Conservation (phyloP, 495 filamentous ascomycete species). For the Tuber melanosporum region DNA sequence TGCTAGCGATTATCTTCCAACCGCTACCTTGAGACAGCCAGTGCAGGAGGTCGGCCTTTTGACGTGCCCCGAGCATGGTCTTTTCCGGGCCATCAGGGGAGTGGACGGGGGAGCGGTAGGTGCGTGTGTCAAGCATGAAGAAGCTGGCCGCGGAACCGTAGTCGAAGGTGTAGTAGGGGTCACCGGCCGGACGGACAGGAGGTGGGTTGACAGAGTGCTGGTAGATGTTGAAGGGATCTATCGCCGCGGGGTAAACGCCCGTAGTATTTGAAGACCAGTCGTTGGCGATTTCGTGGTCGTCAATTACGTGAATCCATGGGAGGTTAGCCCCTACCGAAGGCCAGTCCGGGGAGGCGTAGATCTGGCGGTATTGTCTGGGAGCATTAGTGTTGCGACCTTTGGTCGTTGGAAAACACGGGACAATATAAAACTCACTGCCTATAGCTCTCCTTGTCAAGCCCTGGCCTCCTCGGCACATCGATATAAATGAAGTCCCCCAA, state of each 20-base stretch:
- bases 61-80: conserved; percentile 76
- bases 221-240: conserved; percentile 83
- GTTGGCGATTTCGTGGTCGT: conserved; percentile 94
- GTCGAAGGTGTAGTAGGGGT: conserved; percentile 77
- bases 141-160: conserved; percentile 78
- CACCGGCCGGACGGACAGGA: conserved; percentile 48
- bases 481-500: conserved; percentile 98
- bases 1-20: conserved; percentile 87
- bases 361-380: conserved; percentile 68
- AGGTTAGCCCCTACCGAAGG: conserved; percentile 58
- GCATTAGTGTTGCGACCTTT: background rate
- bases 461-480: conserved; percentile 73
- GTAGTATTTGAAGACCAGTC: conserved; percentile 76
- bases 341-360: conserved; percentile 93
- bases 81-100: conserved; percentile 53
- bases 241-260: conserved; percentile 63
- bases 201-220: conserved; percentile 81
- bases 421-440: conserved; percentile 44
- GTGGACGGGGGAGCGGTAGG: conserved; percentile 65
- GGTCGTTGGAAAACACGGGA: background rate
- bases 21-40: conserved; percentile 53
- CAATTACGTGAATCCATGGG: conserved; percentile 91
- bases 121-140: conserved; percentile 89
- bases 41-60: conserved; percentile 69
- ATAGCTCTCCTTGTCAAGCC: conserved; percentile 64